Conservation (phyloP, 1,284 basidiomycete genomes). For the Marasmius tenuissimus region DNA sequence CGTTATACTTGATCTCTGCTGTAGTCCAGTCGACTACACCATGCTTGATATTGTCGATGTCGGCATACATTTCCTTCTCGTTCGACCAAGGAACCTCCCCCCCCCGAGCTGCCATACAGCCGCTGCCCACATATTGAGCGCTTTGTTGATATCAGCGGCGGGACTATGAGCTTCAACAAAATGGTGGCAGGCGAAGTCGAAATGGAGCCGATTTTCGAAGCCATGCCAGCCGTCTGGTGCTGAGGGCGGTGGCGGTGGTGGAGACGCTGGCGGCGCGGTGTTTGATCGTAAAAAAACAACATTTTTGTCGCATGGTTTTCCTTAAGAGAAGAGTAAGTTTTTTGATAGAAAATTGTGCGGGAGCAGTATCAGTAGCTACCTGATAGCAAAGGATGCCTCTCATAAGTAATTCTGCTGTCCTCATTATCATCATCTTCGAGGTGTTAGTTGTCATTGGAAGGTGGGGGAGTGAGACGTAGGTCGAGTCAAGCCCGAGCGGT, state of each 20-base stretch:
- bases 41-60: constrained; percentile 24
- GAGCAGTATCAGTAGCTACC: constrained; percentile 1
- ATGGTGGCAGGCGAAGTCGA: constrained; percentile 19
- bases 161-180: constrained; percentile 16
- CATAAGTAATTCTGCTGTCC: background rate
- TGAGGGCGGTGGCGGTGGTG: constrained; percentile 6
- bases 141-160: constrained; percentile 12
- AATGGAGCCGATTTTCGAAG: constrained; percentile 10
- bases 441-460: too few relatives aligned
- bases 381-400: constrained; percentile 3
- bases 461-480: background rate
- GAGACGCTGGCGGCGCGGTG: background rate
- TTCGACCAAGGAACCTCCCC: constrained; percentile 22
- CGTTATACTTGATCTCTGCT: constrained; percentile 19
- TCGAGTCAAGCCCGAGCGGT: background rate
- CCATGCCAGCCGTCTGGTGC: constrained; percentile 9
- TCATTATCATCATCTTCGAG: background rate
- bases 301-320: constrained; percentile 15
- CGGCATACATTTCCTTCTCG: constrained; percentile 19
- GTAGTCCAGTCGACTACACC: constrained; percentile 23
- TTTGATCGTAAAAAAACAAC: constrained; percentile 2
- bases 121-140: constrained; percentile 18
- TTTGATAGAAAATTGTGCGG: constrained; percentile 5
- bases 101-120: constrained; percentile 6
- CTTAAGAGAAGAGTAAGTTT: constrained; percentile 14